phyloP scores from a whole-genome alignment of 768 basidiomycete genomes.

The Kondoa malvinella region DNA sequence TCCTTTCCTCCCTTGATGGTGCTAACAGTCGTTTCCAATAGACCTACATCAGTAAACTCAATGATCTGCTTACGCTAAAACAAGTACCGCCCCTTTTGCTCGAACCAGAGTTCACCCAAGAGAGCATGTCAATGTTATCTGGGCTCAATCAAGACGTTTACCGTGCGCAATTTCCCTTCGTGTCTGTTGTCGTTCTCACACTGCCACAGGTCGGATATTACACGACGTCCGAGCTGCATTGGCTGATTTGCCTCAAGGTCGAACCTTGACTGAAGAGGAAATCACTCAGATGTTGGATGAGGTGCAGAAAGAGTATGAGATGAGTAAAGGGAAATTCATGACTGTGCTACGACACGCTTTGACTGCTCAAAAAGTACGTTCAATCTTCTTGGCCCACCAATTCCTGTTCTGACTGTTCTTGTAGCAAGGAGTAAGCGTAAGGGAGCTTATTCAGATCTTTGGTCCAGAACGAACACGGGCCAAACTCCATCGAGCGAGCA shows the following conservation, averaged over 20 bases:
- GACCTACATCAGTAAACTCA: not conserved
- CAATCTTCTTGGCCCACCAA: not conserved
- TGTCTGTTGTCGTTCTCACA: too few relatives aligned
- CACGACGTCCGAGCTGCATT: not conserved
- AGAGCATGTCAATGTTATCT: not conserved
- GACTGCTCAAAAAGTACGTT: conserved; percentile 63
- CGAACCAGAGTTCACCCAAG: not conserved
- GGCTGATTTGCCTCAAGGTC: not conserved
- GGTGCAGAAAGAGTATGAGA: not conserved
- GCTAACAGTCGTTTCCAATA: not conserved
- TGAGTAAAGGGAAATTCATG: conserved; percentile 41
- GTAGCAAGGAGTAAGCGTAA: not conserved
- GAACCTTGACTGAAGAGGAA: not conserved
- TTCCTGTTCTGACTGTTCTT: not conserved
- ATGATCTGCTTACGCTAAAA: not conserved
- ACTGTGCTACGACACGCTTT: conserved; percentile 56
- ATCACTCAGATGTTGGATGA: not conserved
- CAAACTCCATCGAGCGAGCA: not conserved
- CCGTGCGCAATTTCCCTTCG: not conserved
- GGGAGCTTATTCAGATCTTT: not conserved
- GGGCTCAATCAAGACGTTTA: not conserved
- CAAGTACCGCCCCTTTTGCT: not conserved
- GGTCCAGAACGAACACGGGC: not conserved
- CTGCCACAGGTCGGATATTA: conserved; percentile 7
- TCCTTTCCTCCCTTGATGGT: not conserved